A percentile compares a stretch with the other conserved stretches of the same genome.
These are phyloP conservation scores for Russula virescens DNA, from an alignment of 768 basidiomycete genomes.

Conservation along the genomic window DNA sequence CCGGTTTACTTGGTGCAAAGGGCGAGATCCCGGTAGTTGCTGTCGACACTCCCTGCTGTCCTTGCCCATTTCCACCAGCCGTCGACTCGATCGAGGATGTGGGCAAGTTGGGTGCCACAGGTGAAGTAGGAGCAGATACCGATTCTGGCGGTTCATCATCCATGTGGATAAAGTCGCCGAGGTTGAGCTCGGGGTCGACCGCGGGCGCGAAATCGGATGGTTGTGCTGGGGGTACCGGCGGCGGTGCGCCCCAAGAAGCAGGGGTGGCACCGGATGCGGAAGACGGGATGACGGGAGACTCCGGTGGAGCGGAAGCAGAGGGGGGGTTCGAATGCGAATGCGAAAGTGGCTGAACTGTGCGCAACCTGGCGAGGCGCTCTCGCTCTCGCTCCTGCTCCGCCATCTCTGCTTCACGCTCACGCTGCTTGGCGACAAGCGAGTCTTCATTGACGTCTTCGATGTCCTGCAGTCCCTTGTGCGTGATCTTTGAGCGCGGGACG, in stretches of 20 bases:
- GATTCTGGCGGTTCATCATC: constrained; percentile 24
- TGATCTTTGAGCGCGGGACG: constrained; percentile 72
- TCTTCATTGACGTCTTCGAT: constrained; percentile 71
- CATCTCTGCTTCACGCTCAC: constrained; percentile 53
- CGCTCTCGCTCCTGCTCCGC: constrained; percentile 58
- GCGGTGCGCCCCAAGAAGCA: constrained; percentile 54
- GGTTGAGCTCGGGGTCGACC: constrained; percentile 20
- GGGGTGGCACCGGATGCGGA: constrained; percentile 7
- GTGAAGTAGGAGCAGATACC: not conserved
- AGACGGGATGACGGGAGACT: constrained; percentile 53
- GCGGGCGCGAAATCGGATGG: constrained; percentile 34
- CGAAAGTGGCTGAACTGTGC: constrained; percentile 33
- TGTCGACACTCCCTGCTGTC: constrained; percentile 21
- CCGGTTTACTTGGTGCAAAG: constrained; percentile 36
- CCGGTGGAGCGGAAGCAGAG: constrained; percentile 55
- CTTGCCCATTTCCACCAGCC: constrained; percentile 9
- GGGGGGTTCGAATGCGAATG: constrained; percentile 27
- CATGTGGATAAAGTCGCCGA: constrained; percentile 25
- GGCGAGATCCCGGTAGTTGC: constrained; percentile 32
- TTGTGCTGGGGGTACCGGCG: constrained; percentile 46
- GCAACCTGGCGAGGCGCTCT: constrained; percentile 60
- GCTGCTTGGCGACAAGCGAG: constrained; percentile 23
- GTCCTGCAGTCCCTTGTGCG: constrained; percentile 88
- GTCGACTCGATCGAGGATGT: constrained; percentile 17
- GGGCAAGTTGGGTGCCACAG: not conserved